These are phyloP conservation scores for Cynanchum wilfordii DNA, from an alignment of 257 asterid genomes.

Conservation along the genomic window DNA sequence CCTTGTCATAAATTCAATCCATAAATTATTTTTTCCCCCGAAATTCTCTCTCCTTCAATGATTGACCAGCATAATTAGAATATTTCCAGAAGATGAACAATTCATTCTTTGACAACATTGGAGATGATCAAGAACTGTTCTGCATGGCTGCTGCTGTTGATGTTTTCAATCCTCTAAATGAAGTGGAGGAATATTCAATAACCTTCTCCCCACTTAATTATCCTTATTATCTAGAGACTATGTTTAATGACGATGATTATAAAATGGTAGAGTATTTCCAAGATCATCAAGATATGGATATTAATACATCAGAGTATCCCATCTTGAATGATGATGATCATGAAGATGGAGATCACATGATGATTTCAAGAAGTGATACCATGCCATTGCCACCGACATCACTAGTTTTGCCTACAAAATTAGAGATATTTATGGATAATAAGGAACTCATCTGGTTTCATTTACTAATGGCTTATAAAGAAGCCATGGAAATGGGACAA, in stretches of 20 bases:
- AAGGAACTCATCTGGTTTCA: conserved; percentile 26
- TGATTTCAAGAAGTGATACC: neutral
- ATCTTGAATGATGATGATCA: neutral
- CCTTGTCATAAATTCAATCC: neutral
- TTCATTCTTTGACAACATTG: conserved; percentile 11
- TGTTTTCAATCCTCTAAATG: neutral
- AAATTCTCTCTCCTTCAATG: neutral
- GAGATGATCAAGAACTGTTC: neutral
- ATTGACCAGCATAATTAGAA: conserved; percentile 5
- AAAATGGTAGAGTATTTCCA: neutral
- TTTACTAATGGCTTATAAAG: conserved; percentile 39
- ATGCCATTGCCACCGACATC: conserved; percentile 4
- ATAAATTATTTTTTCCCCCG: neutral
- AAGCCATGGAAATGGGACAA: conserved; percentile 36
- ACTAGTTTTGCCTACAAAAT: conserved; percentile 25
- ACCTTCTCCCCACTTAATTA: neutral
- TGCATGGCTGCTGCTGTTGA: neutral
- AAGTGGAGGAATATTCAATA: neutral
- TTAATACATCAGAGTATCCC: conserved; percentile 11
- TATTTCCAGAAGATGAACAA: conserved; percentile 7
- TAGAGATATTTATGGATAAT: conserved; percentile 26
- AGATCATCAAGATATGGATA: conserved; percentile 7
- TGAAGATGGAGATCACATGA: conserved; percentile 3
- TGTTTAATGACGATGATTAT: neutral
- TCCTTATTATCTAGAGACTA: neutral